Percentiles rank a stretch among this genome's conserved stretches.
Conservation (phyloP, 345 rosid species). For the Sonneratia caseolaris region DNA sequence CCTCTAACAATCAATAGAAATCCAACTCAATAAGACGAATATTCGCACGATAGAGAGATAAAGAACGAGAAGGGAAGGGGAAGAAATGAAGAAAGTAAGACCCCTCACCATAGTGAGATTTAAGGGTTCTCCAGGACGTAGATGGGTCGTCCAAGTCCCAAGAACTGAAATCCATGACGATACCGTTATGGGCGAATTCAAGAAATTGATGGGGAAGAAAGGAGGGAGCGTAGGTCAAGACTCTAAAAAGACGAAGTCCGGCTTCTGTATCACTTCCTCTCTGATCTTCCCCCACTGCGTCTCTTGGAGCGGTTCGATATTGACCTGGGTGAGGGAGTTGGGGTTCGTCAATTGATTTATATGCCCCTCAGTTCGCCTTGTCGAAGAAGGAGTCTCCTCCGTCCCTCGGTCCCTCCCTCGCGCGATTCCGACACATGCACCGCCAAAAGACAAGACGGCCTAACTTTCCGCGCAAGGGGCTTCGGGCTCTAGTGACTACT, state of each 20-base stretch:
- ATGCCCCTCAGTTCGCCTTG: background rate
- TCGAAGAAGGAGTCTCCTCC: background rate
- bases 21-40: background rate
- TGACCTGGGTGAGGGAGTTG: background rate
- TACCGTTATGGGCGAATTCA: conserved; percentile 6
- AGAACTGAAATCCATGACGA: conserved; percentile 28
- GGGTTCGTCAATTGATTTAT: background rate
- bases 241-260: background rate
- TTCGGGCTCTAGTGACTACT: background rate
- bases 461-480: background rate
- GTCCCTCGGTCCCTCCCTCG: background rate
- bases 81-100: background rate
- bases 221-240: too few relatives aligned
- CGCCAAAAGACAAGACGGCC: background rate
- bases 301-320: background rate
- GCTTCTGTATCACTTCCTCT: background rate
- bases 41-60: background rate
- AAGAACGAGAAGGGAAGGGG: background rate
- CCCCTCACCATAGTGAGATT: conserved; percentile 30
- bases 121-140: conserved; percentile 29
- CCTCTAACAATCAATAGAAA: background rate
- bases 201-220: background rate
- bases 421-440: background rate
- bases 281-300: background rate
- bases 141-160: conserved; percentile 36